Base-by-base conservation (phyloP, 306 rosid genomes). In the Glycine latifolia region DNA sequence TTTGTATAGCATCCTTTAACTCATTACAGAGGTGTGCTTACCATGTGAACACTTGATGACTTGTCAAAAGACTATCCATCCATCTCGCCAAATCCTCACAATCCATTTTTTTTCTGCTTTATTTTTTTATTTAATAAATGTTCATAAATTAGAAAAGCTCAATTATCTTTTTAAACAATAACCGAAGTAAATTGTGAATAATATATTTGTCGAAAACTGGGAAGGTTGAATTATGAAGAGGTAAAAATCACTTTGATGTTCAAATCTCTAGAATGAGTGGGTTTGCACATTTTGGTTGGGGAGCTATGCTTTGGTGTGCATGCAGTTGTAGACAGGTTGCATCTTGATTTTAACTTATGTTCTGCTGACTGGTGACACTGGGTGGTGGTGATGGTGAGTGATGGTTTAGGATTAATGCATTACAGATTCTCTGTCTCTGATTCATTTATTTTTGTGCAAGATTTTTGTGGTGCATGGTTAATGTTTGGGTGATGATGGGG, bases 211-310 rank as follows among this genome's bases (percentile, higher is more conserved):
- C 0, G 39, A 59, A 20, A 59, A 59, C 83, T 87, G 83, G 20
- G 91, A 85, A 55, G 97, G 90, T 54, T 50, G 82, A 71, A 94
- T 70, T 68, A 85, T 14, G 44, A 89, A 26, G 31, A 26, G 33
- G 53, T 86, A 73, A 37, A 91, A 83, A 75, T 83, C 37, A 91
- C 17, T 68, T 73, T 72, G 86, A 91, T 77, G 17, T 92, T 91
- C 73, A 91, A 77, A 39, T 89, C 68, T 69, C 89, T 76, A 20
- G 66, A 61, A 31, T 33, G 44, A 26, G 15, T 10, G 15, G 15
- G 15, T 61, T 33, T 4, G 6, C 44, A 4, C 15, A 61, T 61
- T 31, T 33, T 31, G 68, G 44, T 10, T 10, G 2, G 68, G 68
- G 68, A 61, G 68, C 8, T 61, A 6, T 26, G 13, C 14, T 26